Evolutionary conservation across 2,329 filamentous ascomycete genomes (phyloP).

Genomic region (Shiraia sp.): DNA sequence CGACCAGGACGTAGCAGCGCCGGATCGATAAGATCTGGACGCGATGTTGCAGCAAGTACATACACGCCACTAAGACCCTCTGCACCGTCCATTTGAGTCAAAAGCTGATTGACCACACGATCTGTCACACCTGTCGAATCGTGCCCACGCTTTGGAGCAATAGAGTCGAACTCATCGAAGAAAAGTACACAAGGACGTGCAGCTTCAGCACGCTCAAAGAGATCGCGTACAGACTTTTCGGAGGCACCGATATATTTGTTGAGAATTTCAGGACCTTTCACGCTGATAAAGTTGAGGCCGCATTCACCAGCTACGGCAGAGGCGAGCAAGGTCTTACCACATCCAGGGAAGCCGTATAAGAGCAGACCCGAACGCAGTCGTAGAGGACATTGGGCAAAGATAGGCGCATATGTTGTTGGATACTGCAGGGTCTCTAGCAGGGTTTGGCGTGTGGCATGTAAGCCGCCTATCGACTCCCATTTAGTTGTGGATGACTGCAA

Average conservation of each 20-base stretch:
- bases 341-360: constrained; percentile 92
- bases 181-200: constrained; percentile 93
- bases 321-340: constrained; percentile 93
- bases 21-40: constrained; percentile 94
- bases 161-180: constrained; percentile 98
- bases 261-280: constrained; percentile 96
- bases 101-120: constrained; percentile 94
- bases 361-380: constrained; percentile 91
- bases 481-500: constrained; percentile 91
- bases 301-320: constrained; percentile 98
- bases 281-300: constrained; percentile 96
- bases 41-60: constrained; percentile 88
- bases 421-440: constrained; percentile 95
- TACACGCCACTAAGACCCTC: constrained; percentile 95
- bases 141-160: constrained; percentile 94
- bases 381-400: constrained; percentile 93
- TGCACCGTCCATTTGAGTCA: constrained; percentile 98
- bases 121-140: constrained; percentile 99
- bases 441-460: constrained; percentile 84
- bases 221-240: constrained; percentile 91
- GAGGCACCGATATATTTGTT: constrained; percentile 99
- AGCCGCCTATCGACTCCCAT: constrained; percentile 88
- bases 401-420: constrained; percentile 95
- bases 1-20: constrained; percentile 88
- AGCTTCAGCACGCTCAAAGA: constrained; percentile 90